Evolutionary conservation across 768 basidiomycete genomes (phyloP).

Genomic region (Lactarius psammicola): DNA sequence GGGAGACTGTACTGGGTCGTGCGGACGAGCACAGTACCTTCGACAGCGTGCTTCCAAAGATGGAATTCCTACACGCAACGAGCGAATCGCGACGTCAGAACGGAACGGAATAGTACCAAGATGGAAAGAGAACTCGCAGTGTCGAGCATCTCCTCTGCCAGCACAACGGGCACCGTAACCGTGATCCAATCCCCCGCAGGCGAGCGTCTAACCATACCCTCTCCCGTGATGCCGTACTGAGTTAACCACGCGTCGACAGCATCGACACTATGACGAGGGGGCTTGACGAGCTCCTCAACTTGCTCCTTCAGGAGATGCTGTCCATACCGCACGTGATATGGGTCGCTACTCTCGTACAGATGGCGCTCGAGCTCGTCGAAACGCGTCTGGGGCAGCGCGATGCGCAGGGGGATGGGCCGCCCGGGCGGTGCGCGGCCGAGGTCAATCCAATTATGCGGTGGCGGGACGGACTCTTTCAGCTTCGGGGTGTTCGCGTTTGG

Average conservation of each 20-base stretch:
- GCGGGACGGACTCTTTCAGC: slow-evolving; percentile 25
- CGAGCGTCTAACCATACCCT: slow-evolving; percentile 46
- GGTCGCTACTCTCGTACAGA: slow-evolving; percentile 32
- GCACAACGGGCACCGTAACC: slow-evolving; percentile 52
- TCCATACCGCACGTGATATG: slow-evolving; percentile 34
- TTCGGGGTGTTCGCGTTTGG: not conserved
- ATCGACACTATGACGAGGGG: slow-evolving; percentile 50
- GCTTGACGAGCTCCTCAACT: slow-evolving; percentile 60
- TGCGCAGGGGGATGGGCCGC: slow-evolving; percentile 50
- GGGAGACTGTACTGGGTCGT: slow-evolving; percentile 73
- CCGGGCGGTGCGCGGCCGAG: slow-evolving; percentile 44
- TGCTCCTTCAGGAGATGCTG: slow-evolving; percentile 58
- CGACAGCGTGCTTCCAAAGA: slow-evolving; percentile 54
- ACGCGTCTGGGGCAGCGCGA: slow-evolving; percentile 31
- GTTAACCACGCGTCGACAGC: slow-evolving; percentile 62
- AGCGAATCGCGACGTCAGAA: slow-evolving; percentile 3
- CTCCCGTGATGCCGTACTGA: slow-evolving; percentile 50
- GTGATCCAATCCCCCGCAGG: slow-evolving; percentile 71
- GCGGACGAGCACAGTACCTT: slow-evolving; percentile 50
- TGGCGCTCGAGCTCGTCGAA: slow-evolving; percentile 30
- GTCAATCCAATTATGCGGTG: slow-evolving; percentile 51
- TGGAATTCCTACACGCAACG: slow-evolving; percentile 51
- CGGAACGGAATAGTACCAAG: not conserved
- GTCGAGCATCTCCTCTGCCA: slow-evolving; percentile 69
- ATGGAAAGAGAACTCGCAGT: slow-evolving; percentile 47